Conservation (phyloP, 345 rosid species). For the Camelina hispida region DNA sequence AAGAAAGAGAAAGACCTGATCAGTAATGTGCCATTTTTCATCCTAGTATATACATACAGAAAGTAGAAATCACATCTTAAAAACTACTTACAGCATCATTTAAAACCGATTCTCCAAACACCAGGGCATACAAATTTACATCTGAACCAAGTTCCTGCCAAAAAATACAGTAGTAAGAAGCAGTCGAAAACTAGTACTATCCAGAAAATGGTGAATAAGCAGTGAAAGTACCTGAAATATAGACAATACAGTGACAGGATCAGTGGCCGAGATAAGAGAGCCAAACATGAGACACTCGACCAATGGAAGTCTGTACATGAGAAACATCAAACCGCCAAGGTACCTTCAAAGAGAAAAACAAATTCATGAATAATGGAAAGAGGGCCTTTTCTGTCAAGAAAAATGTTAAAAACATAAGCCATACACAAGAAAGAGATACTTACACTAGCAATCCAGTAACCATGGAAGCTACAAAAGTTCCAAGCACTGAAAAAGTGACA, state of each 20-base stretch:
- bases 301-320: slow-evolving; percentile 90
- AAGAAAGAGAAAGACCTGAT: slow-evolving; percentile 32
- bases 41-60: slow-evolving; percentile 19
- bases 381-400: neutral
- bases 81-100: slow-evolving; percentile 86
- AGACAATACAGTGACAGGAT: slow-evolving; percentile 97
- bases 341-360: slow-evolving; percentile 58
- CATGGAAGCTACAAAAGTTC: slow-evolving; percentile 83
- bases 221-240: slow-evolving; percentile 79
- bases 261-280: slow-evolving; percentile 97
- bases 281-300: slow-evolving; percentile 99
- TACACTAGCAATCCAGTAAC: slow-evolving; percentile 94
- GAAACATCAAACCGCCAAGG: slow-evolving; percentile 81
- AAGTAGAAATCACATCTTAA: slow-evolving; percentile 21
- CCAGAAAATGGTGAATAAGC: neutral
- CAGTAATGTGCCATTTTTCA: slow-evolving; percentile 27
- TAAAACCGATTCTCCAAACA: slow-evolving; percentile 97
- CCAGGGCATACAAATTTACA: slow-evolving; percentile 90
- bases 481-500: slow-evolving; percentile 86
- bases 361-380: neutral
- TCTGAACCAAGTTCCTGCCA: slow-evolving; percentile 97
- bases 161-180: slow-evolving; percentile 27
- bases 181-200: neutral
- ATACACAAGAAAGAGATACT: slow-evolving; percentile 44
- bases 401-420: neutral